Conservation (phyloP, 2,329 filamentous ascomycete species). For the Curvularia sp. region DNA sequence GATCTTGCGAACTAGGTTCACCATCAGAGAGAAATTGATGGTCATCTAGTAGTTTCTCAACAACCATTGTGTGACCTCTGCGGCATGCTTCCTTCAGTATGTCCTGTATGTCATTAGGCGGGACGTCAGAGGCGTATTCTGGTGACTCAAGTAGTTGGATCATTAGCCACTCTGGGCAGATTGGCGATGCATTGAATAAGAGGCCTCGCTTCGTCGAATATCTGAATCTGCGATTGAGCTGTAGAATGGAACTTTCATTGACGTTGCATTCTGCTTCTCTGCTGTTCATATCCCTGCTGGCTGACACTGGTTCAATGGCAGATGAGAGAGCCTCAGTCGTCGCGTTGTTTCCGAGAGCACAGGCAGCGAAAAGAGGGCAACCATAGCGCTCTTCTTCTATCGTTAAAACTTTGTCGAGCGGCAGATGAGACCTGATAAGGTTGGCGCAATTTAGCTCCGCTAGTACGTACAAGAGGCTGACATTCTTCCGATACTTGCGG, state of each 20-base stretch:
- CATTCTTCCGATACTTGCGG: neutral
- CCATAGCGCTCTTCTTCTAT: neutral
- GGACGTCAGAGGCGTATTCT: neutral
- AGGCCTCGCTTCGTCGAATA: neutral
- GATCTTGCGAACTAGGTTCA: neutral
- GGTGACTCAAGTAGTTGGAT: neutral
- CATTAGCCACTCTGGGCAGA: neutral
- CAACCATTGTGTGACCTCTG: no score
- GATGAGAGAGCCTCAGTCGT: neutral
- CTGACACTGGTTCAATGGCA: no score
- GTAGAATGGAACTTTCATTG: no score
- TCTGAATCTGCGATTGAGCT: no score
- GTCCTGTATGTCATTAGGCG: neutral
- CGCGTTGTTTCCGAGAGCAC: neutral
- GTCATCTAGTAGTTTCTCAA: neutral
- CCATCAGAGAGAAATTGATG: neutral
- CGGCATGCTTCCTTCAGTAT: neutral
- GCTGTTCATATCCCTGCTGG: neutral
- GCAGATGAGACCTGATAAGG: neutral
- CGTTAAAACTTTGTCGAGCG: fast-evolving
- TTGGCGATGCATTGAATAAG: neutral
- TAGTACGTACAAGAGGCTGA: neutral
- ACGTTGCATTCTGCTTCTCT: no score
- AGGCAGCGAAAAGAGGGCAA: neutral
- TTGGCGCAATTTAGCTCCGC: slow-evolving; percentile 1